Percentiles rank a stretch among this genome's conserved stretches.
Conservation (phyloP, 306 rosid genomes). For the Calophaca sinica region DNA sequence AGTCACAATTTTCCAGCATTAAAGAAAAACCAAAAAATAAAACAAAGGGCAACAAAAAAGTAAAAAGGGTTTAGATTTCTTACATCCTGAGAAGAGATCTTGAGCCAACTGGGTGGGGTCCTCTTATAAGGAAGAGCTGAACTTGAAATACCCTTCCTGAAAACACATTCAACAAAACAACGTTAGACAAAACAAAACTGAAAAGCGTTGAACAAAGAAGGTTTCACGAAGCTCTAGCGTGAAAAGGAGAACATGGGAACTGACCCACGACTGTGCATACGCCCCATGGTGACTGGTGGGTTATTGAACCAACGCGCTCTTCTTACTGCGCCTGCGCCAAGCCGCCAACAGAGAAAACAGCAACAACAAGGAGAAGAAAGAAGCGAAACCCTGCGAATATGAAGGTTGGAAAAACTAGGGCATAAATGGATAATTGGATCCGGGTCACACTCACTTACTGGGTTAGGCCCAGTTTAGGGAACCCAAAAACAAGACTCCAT, state of each 20-base stretch:
- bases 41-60: neutral
- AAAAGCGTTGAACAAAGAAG: neutral
- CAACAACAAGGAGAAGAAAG: neutral
- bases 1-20: neutral
- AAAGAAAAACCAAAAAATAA: neutral
- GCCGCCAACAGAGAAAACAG: neutral
- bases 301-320: neutral
- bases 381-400: neutral
- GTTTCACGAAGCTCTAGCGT: neutral
- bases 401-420: neutral
- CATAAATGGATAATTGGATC: neutral
- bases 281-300: neutral
- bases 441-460: neutral
- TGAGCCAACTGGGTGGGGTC: conserved; percentile 79
- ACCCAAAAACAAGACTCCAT: no score
- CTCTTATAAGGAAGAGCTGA: conserved; percentile 92
- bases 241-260: neutral
- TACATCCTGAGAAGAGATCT: conserved; percentile 79
- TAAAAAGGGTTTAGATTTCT: conserved; percentile 32
- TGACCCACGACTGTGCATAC: conserved; percentile 79
- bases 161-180: conserved; percentile 18
- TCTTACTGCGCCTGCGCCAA: neutral
- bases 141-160: conserved; percentile 89
- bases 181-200: neutral
- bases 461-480: no score